These are phyloP conservation scores for Petasospora fabianii DNA, from an alignment of 1,139 yeast species.

Conservation along the genomic window DNA sequence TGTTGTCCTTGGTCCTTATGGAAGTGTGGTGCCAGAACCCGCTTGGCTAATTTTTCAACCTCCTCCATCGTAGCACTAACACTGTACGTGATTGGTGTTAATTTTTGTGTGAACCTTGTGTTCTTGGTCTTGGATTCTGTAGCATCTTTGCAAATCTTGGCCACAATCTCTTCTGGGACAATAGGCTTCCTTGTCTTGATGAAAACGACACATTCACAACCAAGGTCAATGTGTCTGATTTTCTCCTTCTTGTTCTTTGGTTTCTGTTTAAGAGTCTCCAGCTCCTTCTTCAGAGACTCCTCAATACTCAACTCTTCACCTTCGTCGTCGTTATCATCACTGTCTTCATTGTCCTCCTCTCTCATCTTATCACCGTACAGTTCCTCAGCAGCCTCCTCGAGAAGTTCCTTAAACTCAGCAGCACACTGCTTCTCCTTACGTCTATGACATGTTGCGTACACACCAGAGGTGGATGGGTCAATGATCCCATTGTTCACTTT, in stretches of 20 bases:
- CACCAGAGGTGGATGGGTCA: constrained; percentile 81
- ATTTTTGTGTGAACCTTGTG: constrained; percentile 70
- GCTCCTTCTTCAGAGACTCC: constrained; percentile 68
- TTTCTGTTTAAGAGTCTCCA: constrained; percentile 41
- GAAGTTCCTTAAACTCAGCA: constrained; percentile 62
- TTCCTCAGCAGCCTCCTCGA: constrained; percentile 56
- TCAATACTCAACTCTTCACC: constrained; percentile 56
- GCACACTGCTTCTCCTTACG: constrained; percentile 74
- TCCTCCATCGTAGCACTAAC: constrained; percentile 72
- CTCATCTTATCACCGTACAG: constrained; percentile 44
- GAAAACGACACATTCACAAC: constrained; percentile 83
- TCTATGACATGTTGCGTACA: constrained; percentile 82
- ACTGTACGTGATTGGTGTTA: constrained; percentile 77
- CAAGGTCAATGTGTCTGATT: constrained; percentile 62
- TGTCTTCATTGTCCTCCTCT: constrained; percentile 26
- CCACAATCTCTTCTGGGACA: constrained; percentile 69
- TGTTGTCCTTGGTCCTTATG: constrained; percentile 47
- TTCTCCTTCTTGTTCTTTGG: constrained; percentile 37
- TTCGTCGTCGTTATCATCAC: constrained; percentile 33
- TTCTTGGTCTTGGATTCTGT: constrained; percentile 46
- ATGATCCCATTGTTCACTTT: constrained; percentile 45
- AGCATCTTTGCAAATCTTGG: constrained; percentile 59
- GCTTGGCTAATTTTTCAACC: constrained; percentile 50
- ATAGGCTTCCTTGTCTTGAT: constrained; percentile 76
- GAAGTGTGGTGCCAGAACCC: constrained; percentile 65